A percentile compares a stretch with the other conserved stretches of the same genome.
These are phyloP conservation scores for Alternaria burnsii DNA, from an alignment of 2,329 filamentous ascomycete genomes.

Conservation along the genomic window DNA sequence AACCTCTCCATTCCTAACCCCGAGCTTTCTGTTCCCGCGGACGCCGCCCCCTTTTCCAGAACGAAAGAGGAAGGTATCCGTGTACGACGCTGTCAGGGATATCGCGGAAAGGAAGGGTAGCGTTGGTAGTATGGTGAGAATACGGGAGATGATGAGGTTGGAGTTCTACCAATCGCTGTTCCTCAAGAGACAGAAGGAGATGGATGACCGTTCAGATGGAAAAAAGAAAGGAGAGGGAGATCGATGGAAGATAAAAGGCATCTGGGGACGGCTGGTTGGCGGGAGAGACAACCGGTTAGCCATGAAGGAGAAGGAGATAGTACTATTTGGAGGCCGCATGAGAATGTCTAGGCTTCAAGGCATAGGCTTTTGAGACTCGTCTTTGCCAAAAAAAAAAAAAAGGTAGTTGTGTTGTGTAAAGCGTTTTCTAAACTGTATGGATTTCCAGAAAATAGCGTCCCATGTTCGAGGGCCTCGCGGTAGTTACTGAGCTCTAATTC, in stretches of 20 bases:
- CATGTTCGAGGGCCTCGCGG: background rate
- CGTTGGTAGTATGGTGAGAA: constrained; percentile 4
- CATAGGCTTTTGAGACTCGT: background rate
- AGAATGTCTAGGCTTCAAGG: background rate
- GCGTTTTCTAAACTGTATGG: background rate
- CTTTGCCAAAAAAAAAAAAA: background rate
- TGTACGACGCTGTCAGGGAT: background rate
- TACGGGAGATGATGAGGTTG: constrained; percentile 7
- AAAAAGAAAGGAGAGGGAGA: background rate
- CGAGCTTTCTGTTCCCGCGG: constrained; percentile 23
- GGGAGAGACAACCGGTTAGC: background rate
- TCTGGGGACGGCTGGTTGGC: background rate
- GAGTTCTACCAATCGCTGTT: constrained; percentile 20
- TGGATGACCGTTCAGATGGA: background rate
- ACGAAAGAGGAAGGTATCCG: background rate
- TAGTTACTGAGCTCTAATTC: background rate
- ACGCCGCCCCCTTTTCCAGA: constrained; percentile 15
- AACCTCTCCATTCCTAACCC: constrained; percentile 11
- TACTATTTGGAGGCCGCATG: background rate
- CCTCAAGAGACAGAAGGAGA: constrained; percentile 8
- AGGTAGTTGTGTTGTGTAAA: background rate
- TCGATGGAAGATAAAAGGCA: background rate
- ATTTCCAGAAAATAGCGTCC: background rate
- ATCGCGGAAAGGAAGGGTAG: constrained; percentile 5
- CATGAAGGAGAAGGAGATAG: background rate